phyloP scores from a whole-genome alignment of 768 basidiomycete species.

The Leccinum variicolor region DNA sequence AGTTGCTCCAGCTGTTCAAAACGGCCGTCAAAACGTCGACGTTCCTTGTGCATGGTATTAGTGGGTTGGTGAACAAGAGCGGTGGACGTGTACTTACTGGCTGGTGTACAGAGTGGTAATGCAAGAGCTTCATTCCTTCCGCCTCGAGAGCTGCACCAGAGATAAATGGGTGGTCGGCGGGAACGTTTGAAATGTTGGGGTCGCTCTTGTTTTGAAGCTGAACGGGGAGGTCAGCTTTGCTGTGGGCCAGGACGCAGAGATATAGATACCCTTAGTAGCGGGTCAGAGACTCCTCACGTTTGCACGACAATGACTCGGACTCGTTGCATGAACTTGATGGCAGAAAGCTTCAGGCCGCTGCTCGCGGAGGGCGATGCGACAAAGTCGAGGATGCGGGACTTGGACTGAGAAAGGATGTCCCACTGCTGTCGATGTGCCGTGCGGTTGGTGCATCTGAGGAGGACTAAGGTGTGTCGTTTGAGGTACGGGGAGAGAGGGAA shows the following conservation, averaged over 20 bases:
- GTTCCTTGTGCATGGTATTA: conserved; percentile 46
- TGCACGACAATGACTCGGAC: conserved; percentile 87
- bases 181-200: conserved; percentile 80
- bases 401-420: conserved; percentile 66
- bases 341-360: conserved; percentile 70
- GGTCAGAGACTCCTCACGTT: conserved; percentile 85
- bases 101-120: conserved; percentile 73
- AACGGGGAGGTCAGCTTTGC: not conserved
- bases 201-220: conserved; percentile 83
- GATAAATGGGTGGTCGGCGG: conserved; percentile 87
- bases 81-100: conserved; percentile 51
- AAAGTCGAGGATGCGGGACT: conserved; percentile 69
- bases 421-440: conserved; percentile 60
- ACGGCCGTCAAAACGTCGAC: conserved; percentile 83
- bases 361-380: conserved; percentile 53
- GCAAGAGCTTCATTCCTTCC: conserved; percentile 78
- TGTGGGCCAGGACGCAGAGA: not conserved
- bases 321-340: conserved; percentile 90
- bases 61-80: not conserved
- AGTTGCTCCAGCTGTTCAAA: conserved; percentile 73
- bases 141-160: conserved; percentile 70
- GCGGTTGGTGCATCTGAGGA: conserved; percentile 67
- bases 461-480: conserved; percentile 11
- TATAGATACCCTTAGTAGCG: conserved; percentile 56
- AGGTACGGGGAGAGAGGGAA: conserved; percentile 9